Percentiles rank a stretch among this genome's conserved stretches.
Conservation (phyloP, 2,329 filamentous ascomycete genomes). For the Diaporthe longicolla region DNA sequence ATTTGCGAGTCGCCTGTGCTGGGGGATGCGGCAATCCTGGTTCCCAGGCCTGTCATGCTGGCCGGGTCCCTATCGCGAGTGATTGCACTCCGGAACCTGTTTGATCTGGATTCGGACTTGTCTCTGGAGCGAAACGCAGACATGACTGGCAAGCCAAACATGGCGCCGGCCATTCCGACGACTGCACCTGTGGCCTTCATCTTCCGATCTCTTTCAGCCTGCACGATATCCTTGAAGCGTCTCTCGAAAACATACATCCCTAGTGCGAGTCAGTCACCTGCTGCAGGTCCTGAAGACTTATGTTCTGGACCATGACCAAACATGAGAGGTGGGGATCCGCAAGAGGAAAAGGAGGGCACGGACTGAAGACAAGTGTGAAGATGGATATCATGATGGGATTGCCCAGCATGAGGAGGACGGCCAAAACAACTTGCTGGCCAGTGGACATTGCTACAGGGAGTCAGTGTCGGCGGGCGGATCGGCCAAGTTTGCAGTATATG, state of each 20-base stretch:
- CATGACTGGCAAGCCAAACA: constrained; percentile 45
- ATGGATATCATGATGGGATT: constrained; percentile 75
- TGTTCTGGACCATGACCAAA: neutral
- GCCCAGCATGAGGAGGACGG: constrained; percentile 73
- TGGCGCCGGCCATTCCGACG: constrained; percentile 45
- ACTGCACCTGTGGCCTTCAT: constrained; percentile 45
- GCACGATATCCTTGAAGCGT: constrained; percentile 69
- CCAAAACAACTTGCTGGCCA: constrained; percentile 77
- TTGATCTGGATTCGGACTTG: constrained; percentile 27
- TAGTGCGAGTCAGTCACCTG: neutral
- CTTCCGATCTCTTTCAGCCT: constrained; percentile 55
- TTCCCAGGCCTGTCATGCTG: constrained; percentile 43
- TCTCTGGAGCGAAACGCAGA: constrained; percentile 39
- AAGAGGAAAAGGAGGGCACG: constrained; percentile 52
- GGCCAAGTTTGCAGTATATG: too few relatives aligned
- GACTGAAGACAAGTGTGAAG: constrained; percentile 68
- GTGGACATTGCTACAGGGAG: constrained; percentile 62
- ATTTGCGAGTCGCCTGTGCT: neutral
- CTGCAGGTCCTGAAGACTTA: neutral
- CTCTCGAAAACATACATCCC: constrained; percentile 73
- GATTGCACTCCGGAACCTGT: neutral
- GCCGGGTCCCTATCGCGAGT: constrained; percentile 14
- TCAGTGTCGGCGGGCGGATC: neutral
- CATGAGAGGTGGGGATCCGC: neutral
- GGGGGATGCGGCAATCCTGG: neutral